phyloP scores from a whole-genome alignment of 768 basidiomycete genomes.

The Daedaleopsis nitida region DNA sequence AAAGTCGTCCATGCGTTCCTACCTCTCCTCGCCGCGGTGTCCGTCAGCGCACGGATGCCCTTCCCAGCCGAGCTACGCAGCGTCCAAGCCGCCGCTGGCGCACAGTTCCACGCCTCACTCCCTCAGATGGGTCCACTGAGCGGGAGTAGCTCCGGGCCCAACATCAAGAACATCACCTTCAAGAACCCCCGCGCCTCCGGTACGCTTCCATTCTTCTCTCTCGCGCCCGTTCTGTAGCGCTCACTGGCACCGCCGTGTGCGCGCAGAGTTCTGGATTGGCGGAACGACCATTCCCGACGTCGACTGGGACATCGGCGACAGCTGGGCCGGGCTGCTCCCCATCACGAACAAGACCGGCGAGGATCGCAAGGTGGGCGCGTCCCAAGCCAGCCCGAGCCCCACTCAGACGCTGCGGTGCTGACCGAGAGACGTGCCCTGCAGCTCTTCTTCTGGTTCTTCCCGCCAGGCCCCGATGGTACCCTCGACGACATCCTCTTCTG shows the following conservation, averaged over 20 bases:
- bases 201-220: constrained; percentile 24
- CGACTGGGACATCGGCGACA: constrained; percentile 73
- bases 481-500: constrained; percentile 76
- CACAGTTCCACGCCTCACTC: constrained; percentile 34
- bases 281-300: constrained; percentile 67
- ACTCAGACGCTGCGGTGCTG: background rate
- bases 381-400: background rate
- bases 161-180: constrained; percentile 68
- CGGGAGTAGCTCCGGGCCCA: background rate
- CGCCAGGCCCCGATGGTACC: constrained; percentile 74
- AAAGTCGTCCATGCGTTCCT: background rate
- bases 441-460: constrained; percentile 88
- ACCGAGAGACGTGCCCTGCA: constrained; percentile 28
- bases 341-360: constrained; percentile 63
- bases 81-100: constrained; percentile 49
- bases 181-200: constrained; percentile 64
- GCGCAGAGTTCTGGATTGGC: constrained; percentile 68
- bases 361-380: constrained; percentile 69
- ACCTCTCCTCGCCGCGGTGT: constrained; percentile 1
- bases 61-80: constrained; percentile 46
- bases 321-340: constrained; percentile 74
- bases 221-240: background rate
- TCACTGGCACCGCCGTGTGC: background rate
- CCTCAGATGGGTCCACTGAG: constrained; percentile 15
- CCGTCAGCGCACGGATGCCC: constrained; percentile 13